Conservation (phyloP, 2,329 filamentous ascomycete genomes). For the Aspergillus proliferans region DNA sequence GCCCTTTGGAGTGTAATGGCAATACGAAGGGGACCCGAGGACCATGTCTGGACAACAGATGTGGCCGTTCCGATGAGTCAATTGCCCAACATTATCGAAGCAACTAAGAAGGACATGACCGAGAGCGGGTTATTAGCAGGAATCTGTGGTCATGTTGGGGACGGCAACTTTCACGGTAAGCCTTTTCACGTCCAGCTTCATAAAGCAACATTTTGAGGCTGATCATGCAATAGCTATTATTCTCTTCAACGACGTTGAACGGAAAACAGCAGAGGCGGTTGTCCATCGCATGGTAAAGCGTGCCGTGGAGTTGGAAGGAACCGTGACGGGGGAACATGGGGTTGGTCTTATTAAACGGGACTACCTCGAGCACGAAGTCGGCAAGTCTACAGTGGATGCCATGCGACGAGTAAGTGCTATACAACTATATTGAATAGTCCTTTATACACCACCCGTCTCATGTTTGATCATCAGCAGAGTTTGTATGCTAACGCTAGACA, state of each 20-base stretch:
- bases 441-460: not conserved
- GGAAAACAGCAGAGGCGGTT: conserved; percentile 49
- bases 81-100: conserved; percentile 65
- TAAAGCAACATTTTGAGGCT: not conserved
- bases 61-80: conserved; percentile 70
- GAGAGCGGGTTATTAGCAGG: conserved; percentile 57
- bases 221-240: conserved; percentile 47
- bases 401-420: conserved; percentile 53
- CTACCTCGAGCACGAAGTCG: conserved; percentile 57
- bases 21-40: conserved; percentile 52
- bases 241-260: conserved; percentile 55
- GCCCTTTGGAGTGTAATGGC: conserved; percentile 68
- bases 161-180: conserved; percentile 66
- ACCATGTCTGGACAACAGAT: conserved; percentile 72
- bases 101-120: conserved; percentile 60
- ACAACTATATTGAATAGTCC: no score
- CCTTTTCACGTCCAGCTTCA: not conserved
- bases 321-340: conserved; percentile 66
- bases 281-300: conserved; percentile 65
- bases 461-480: not conserved
- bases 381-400: conserved; percentile 54
- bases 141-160: conserved; percentile 68
- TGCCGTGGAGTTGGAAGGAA: conserved; percentile 65
- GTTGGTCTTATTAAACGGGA: conserved; percentile 66
- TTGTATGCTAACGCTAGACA: conserved; percentile 11